Conservation (phyloP, 305 asterid genomes). For the Solanum hybrid region DNA sequence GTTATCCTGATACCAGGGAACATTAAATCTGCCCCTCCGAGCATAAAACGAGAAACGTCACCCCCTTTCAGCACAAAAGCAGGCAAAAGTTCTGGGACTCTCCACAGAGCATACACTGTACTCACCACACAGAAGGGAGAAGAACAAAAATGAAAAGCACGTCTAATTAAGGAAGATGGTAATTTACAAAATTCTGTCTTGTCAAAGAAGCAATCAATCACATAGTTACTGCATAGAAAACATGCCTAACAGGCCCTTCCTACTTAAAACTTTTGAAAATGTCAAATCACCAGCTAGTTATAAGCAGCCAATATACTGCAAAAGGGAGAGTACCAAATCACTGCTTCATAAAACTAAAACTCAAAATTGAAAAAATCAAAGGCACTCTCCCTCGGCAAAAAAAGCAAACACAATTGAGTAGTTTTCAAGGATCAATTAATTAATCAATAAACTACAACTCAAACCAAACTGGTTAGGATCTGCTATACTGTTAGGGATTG, state of each 20-base stretch:
- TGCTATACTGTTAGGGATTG: not conserved
- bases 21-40: conserved; percentile 99
- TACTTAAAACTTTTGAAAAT: not conserved
- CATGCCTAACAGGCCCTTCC: not conserved
- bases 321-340: not conserved
- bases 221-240: not conserved
- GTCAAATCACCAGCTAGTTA: not conserved
- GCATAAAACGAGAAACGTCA: conserved; percentile 72
- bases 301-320: not conserved
- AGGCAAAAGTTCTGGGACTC: conserved; percentile 83
- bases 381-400: not conserved
- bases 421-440: not conserved
- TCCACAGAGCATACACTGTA: conserved; percentile 92
- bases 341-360: not conserved
- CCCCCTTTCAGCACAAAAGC: conserved; percentile 87
- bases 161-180: not conserved
- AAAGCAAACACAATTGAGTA: not conserved
- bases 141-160: not conserved
- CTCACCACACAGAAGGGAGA: conserved; percentile 17
- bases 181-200: not conserved
- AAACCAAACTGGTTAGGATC: not conserved
- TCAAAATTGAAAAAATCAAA: not conserved
- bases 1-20: conserved; percentile 81
- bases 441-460: not conserved
- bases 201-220: not conserved